phyloP scores from a whole-genome alignment of 768 basidiomycete species.

The Phylloporus sp. region DNA sequence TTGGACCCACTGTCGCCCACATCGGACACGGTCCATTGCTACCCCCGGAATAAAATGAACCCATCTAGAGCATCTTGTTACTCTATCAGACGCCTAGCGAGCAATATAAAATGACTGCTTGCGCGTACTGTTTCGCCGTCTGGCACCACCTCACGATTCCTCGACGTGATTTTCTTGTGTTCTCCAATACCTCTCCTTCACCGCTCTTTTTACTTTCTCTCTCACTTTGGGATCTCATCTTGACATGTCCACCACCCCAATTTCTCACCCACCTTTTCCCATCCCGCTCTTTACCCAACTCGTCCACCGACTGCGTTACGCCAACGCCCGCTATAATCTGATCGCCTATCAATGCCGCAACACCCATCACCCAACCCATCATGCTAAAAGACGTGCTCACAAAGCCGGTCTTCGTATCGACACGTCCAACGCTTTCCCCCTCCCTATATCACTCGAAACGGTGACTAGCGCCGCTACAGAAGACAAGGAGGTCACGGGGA shows the following conservation, averaged over 20 bases:
- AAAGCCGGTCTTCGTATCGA: slow-evolving; percentile 44
- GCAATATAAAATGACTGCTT: slow-evolving; percentile 19
- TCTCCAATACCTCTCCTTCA: background rate
- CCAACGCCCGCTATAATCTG: slow-evolving; percentile 40
- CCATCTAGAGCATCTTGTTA: background rate
- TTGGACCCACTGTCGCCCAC: slow-evolving; percentile 16
- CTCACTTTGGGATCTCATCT: background rate
- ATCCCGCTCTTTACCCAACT: slow-evolving; percentile 33
- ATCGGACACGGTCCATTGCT: background rate
- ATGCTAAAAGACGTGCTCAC: slow-evolving; percentile 47
- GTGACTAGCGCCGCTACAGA: too few relatives aligned
- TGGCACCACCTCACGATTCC: slow-evolving; percentile 11
- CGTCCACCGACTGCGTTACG: slow-evolving; percentile 36
- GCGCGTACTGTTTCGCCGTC: slow-evolving; percentile 2
- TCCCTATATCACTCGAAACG: slow-evolving; percentile 30
- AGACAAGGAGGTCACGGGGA: background rate
- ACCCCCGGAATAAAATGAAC: background rate
- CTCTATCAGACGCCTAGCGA: background rate
- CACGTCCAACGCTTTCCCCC: slow-evolving; percentile 39
- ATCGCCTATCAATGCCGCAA: slow-evolving; percentile 39
- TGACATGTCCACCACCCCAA: background rate
- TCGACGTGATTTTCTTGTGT: background rate
- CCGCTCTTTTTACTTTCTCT: background rate
- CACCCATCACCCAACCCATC: slow-evolving; percentile 35
- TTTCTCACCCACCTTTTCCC: slow-evolving; percentile 9